These are phyloP conservation scores for Imleria badia DNA, from an alignment of 768 basidiomycete species.

Conservation along the genomic window DNA sequence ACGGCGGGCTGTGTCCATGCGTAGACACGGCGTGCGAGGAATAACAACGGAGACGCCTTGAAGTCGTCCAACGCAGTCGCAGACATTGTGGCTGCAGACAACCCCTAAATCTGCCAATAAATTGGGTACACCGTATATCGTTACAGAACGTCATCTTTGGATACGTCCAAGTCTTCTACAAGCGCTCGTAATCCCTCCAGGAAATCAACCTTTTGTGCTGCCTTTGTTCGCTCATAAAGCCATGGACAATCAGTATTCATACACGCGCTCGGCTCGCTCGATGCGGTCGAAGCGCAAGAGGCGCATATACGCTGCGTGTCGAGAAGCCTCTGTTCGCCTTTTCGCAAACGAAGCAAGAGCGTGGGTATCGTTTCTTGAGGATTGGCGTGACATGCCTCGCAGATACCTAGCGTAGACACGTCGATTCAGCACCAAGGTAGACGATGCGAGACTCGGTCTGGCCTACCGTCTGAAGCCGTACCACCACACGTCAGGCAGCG, in stretches of 20 bases:
- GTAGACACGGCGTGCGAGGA: slow-evolving; percentile 11
- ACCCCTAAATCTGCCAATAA: too few species aligned
- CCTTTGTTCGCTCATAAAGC: slow-evolving; percentile 69
- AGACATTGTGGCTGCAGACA: too few species aligned
- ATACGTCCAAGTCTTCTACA: slow-evolving; percentile 27
- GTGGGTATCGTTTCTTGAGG: slow-evolving; percentile 55
- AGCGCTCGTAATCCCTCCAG: slow-evolving; percentile 31
- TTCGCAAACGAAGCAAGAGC: slow-evolving; percentile 53
- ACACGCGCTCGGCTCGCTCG: slow-evolving; percentile 65
- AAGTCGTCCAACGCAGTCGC: slow-evolving; percentile 5
- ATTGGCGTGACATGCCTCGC: slow-evolving; percentile 53
- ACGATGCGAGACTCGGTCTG: background rate
- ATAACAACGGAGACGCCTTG: slow-evolving; percentile 8
- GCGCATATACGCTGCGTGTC: slow-evolving; percentile 69
- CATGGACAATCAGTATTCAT: slow-evolving; percentile 86
- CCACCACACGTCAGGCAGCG: slow-evolving; percentile 71
- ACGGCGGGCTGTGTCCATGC: slow-evolving; percentile 8
- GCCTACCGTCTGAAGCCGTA: slow-evolving; percentile 51
- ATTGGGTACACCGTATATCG: too few species aligned
- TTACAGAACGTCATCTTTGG: background rate
- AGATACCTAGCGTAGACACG: slow-evolving; percentile 49
- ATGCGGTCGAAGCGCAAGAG: slow-evolving; percentile 60
- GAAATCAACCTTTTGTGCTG: slow-evolving; percentile 41
- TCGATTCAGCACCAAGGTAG: background rate
- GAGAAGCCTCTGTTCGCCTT: slow-evolving; percentile 52